Base-by-base conservation (phyloP, 345 rosid species). In the Melastoma malabathricum region DNA sequence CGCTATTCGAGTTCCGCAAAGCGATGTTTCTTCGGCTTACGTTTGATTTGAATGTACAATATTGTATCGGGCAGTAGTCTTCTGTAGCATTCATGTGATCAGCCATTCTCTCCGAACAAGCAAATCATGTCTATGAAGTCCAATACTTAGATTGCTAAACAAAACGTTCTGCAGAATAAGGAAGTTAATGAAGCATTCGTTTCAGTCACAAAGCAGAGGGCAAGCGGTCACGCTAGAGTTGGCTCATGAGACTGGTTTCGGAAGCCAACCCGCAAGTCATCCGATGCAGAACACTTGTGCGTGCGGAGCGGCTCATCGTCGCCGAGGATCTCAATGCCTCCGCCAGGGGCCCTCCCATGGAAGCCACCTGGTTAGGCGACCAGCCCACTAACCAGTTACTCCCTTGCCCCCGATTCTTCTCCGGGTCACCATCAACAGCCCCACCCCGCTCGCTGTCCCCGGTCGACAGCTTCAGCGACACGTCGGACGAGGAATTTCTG, bases 301-400 rank as follows among this genome's bases (percentile, higher is more conserved):
- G 95, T 6, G 89, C 84, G 12, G 94, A 72, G 52, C 56, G 74
- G 1, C 86, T 59, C 0, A 73, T 43, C 0, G 85, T 60, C 0
- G 73, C 43, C 0, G 94, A 77, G 1, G 95, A 83, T 47, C 95
- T 65, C 48, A 92, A 56, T 0, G 86, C 95, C 70, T 92, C 97
- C 0, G 90, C 98, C 0, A 92, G 73, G 0, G 98, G 98, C 44
- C 98, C 97, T 0, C 94, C 98, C 90, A 92, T 74, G 1, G 89
- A 72, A 43, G 70, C 59, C 56, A 62, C 70, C 41, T 65, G 82
- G 57, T 72, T 65, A 0, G 81, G n/a, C 2, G 72, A 67, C 82
- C 96, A 84, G 9, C 83, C 80, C 0, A 66, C 25, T 4, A 50
- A 64, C 41, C 71, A 73, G 78, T 90, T 80, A 51, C 76, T 79